Evolutionary conservation across 139 green algal genomes (phyloP).

Genomic region (Tetraselmis chui): DNA sequence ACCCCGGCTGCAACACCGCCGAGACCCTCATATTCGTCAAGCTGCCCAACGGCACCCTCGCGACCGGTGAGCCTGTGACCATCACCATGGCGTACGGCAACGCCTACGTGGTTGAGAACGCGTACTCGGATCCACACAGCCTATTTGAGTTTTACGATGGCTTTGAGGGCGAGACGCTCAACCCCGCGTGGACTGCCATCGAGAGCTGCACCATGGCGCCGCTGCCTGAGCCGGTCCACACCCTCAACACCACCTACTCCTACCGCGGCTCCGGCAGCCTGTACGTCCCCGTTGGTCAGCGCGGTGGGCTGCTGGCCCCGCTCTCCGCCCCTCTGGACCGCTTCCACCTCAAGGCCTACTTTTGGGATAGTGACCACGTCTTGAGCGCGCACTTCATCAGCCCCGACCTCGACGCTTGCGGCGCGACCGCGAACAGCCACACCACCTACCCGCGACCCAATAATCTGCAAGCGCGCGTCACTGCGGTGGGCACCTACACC

Average conservation of each 20-base stretch:
- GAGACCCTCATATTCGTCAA: constrained; percentile 19
- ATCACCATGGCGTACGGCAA: constrained; percentile 25
- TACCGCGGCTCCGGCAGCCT: neutral
- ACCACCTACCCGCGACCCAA: neutral
- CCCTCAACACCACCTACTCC: neutral
- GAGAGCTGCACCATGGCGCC: neutral
- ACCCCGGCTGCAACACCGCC: constrained; percentile 2
- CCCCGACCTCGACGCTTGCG: constrained; percentile 10
- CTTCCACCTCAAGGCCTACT: constrained; percentile 13
- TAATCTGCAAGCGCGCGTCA: neutral
- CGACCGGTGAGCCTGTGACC: no score
- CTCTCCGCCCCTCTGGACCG: neutral
- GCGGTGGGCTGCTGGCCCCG: neutral
- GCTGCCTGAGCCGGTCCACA: neutral
- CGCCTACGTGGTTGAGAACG: neutral
- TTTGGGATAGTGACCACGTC: constrained; percentile 9
- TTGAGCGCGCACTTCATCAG: constrained; percentile 9
- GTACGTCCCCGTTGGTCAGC: neutral
- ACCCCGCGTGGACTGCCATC: neutral
- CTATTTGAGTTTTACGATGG: constrained; percentile 17
- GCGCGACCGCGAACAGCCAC: neutral
- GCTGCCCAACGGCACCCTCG: constrained; percentile 5
- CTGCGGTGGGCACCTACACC: neutral
- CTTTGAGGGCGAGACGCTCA: constrained; percentile 9
- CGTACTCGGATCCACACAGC: neutral